Evolutionary conservation across 1,139 yeast species (phyloP).

Genomic region (Candida sanyaensis): DNA sequence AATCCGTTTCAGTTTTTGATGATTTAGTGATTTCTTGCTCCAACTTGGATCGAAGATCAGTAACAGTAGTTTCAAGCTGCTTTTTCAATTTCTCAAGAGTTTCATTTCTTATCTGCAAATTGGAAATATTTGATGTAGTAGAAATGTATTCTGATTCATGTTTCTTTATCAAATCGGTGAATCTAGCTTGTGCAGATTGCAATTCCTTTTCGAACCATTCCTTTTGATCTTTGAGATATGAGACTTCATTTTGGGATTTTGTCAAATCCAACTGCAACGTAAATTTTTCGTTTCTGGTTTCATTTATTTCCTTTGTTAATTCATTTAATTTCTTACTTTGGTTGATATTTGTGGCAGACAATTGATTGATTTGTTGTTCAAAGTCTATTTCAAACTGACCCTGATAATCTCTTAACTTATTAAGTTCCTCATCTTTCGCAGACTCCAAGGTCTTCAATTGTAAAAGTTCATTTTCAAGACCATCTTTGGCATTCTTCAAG

Average conservation of each 20-base stretch:
- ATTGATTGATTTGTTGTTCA: constrained; percentile 38
- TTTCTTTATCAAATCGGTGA: constrained; percentile 40
- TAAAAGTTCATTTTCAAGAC: constrained; percentile 7
- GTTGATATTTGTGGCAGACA: constrained; percentile 53
- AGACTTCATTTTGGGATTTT: constrained; percentile 38
- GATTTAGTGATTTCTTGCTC: constrained; percentile 48
- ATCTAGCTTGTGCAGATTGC: constrained; percentile 34
- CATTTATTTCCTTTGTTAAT: constrained; percentile 39
- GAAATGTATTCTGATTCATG: constrained; percentile 39
- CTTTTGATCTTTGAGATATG: constrained; percentile 38
- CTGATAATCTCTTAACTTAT: constrained; percentile 10
- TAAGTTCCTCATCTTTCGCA: constrained; percentile 9
- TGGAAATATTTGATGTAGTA: constrained; percentile 31
- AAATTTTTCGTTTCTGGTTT: constrained; percentile 37
- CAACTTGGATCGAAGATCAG: constrained; percentile 28
- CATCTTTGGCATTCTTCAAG: constrained; percentile 15
- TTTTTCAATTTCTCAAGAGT: constrained; percentile 23
- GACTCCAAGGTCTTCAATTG: constrained; percentile 9
- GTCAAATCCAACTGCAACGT: constrained; percentile 44
- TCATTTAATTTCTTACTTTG: constrained; percentile 40
- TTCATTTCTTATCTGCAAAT: constrained; percentile 27
- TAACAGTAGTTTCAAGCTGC: constrained; percentile 18
- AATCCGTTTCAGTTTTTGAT: constrained; percentile 26
- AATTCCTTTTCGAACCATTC: constrained; percentile 55
- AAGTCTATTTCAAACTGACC: constrained; percentile 11